Evolutionary conservation across 1,284 basidiomycete genomes (phyloP).

Genomic region (Trichosporon sp.): DNA sequence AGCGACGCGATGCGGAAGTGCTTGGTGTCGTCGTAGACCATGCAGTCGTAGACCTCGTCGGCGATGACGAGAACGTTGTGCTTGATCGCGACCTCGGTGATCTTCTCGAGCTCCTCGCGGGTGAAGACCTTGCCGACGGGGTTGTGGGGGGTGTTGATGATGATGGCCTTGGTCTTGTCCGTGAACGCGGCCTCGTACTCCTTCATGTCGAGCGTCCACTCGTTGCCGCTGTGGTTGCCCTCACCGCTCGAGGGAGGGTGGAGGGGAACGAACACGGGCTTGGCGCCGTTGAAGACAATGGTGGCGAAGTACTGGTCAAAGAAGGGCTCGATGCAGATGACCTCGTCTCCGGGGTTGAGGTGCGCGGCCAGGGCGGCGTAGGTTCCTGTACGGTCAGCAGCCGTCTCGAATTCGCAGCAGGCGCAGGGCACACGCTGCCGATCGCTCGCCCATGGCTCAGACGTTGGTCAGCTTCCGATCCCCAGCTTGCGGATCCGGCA

Average conservation of each 20-base stretch:
- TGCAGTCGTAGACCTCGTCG: constrained; percentile 98
- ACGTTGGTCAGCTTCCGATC: not conserved
- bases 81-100: constrained; percentile 83
- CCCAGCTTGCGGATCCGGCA: not conserved
- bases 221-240: constrained; percentile 60
- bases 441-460: not conserved
- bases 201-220: constrained; percentile 81
- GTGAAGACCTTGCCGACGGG: constrained; percentile 94
- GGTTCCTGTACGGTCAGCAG: constrained; percentile 58
- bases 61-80: constrained; percentile 88
- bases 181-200: constrained; percentile 80
- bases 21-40: constrained; percentile 80
- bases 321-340: constrained; percentile 97
- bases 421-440: not conserved
- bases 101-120: constrained; percentile 70
- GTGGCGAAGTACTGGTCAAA: constrained; percentile 95
- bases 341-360: constrained; percentile 85
- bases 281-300: constrained; percentile 86
- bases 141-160: constrained; percentile 93
- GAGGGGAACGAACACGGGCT: constrained; percentile 89
- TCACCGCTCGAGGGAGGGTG: constrained; percentile 66
- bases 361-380: constrained; percentile 87
- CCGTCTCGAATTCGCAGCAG: not conserved
- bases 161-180: constrained; percentile 83
- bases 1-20: constrained; percentile 88